Base-by-base conservation (phyloP, 345 rosid genomes). In the Anastatica hierochuntica region DNA sequence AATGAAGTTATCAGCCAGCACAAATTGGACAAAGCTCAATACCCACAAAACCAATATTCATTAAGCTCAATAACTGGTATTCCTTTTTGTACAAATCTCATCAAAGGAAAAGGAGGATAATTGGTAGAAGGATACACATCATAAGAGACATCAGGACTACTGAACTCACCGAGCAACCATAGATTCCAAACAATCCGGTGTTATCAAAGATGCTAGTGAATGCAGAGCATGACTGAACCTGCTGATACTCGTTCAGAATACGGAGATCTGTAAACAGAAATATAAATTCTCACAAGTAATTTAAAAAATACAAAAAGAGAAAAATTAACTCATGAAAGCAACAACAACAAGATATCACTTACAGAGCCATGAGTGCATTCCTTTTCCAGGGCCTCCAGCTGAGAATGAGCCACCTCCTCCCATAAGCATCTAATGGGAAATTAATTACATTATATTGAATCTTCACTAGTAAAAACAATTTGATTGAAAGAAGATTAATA, bases 331-430 rank as follows among this genome's bases (percentile, higher is more conserved):
- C n/a, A n/a, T 37, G 7, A 49, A 33, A 54, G 14, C n/a, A 23
- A 51, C 16, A 7, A 14, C 17, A 30, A 30, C 29, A 15, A 20
- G 1, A 38, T 14, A 14, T 29, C 68, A 78, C 95, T 83, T 77
- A 92, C 98, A 88, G 12, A 85, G 77, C 68, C 90, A 74, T 6
- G 97, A 85, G 56, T 88, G 84, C 97, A 92, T 92, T 71, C 90
- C 95, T 67, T 88, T 92, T 47, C 98, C 98, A 8, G 98, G 98
- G 43, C 98, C 97, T 16, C 98, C 95, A 0, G 94, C 81, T 19
- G 98, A 92, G 77, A 92, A 92, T 49, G 98, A 88, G 54, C 98
- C 94, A 65, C 97, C 95, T 55, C 97, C 97, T 57, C 97, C 95
- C 88, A 88, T 70, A 56, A 92, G 88, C 88, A 88, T 80, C 98